Conservation (phyloP, 495 filamentous ascomycete species). For the Hamigera avellanea region DNA sequence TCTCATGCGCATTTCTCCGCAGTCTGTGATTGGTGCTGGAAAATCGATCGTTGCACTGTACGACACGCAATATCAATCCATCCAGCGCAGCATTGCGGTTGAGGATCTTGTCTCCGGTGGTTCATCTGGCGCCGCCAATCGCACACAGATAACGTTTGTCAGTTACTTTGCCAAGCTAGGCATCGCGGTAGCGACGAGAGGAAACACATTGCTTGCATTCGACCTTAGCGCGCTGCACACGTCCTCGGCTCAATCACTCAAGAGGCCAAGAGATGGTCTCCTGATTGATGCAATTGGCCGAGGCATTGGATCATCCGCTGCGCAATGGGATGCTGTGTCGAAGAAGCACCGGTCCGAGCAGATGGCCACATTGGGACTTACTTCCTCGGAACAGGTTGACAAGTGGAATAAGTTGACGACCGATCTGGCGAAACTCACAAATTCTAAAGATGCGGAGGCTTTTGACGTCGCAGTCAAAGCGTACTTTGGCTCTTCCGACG, state of each 20-base stretch:
- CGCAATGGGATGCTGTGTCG: conserved; percentile 21
- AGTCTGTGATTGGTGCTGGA: conserved; percentile 33
- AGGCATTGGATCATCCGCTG: conserved; percentile 27
- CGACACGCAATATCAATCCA: conserved; percentile 54
- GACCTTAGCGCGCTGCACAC: conserved; percentile 49
- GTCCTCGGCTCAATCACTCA: conserved; percentile 32
- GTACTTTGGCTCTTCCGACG: conserved; percentile 19
- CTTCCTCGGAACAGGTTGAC: conserved; percentile 21
- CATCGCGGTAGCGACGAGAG: conserved; percentile 46
- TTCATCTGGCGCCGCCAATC: conserved; percentile 10
- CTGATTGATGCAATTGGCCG: conserved; percentile 62
- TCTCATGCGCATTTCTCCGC: conserved; percentile 33
- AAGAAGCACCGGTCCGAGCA: conserved; percentile 26
- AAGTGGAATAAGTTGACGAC: conserved; percentile 24
- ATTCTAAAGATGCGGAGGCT: conserved; percentile 13
- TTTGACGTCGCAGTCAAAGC: conserved; percentile 30
- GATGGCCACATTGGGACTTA: conserved; percentile 19
- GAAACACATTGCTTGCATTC: conserved; percentile 44
- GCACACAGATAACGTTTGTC: conserved; percentile 28
- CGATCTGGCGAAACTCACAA: conserved; percentile 16
- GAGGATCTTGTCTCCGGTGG: conserved; percentile 25
- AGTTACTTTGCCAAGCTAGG: conserved; percentile 54
- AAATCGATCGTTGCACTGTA: conserved; percentile 43
- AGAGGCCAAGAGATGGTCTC: conserved; percentile 53
- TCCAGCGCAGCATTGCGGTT: conserved; percentile 43